Base-by-base conservation (phyloP, 805 yeast genomes). In the Metschnikowia koreensis region DNA sequence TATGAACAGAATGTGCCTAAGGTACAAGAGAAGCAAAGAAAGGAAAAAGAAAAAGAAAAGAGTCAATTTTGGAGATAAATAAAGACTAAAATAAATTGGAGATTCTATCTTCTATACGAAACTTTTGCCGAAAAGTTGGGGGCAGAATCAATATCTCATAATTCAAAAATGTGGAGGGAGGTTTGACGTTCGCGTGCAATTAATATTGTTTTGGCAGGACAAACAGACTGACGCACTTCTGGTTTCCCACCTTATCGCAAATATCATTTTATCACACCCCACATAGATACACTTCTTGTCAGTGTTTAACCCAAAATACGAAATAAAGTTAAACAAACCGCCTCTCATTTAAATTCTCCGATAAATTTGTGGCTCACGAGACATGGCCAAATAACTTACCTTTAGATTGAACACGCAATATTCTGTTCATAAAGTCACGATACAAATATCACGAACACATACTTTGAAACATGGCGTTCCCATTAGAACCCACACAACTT, bases 401-500 rank as follows among this genome's bases (percentile, higher is more conserved):
- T 31, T 31, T 12, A 31, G 6, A 31, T 31, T 31, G 34, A 9
- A 31, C 34, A 31, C 34, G 34, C 34, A 6, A 31, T 31, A 31
- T 31, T 31, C 10, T 31, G 12, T 31, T 10, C 27, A 38, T 10
- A 46, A 31, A 9, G 10, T 16, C 13, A 6, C 27, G 7, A 11
- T 10, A 45, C 8, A 22, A 31, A 45, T 28, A 36, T 12, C 6
- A 31, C 34, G 13, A 31, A 9, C 13, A 31, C 34, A 12, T 31
- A 12, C 16, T 41, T 11, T 39, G 28, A 16, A 28, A 36, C 26
- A 59, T 59, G 62, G 58, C 62, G 2, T 59, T 59, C 31, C 61
- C 62, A 15, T 50, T 56, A 22, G 59, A 55, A 34, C 58, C 62
- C 7, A 33, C 54, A 15, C 56, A 59, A 37, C 60, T 59, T 43